phyloP scores from a whole-genome alignment of 2,329 filamentous ascomycete genomes.

The Nigrospora oryzae region DNA sequence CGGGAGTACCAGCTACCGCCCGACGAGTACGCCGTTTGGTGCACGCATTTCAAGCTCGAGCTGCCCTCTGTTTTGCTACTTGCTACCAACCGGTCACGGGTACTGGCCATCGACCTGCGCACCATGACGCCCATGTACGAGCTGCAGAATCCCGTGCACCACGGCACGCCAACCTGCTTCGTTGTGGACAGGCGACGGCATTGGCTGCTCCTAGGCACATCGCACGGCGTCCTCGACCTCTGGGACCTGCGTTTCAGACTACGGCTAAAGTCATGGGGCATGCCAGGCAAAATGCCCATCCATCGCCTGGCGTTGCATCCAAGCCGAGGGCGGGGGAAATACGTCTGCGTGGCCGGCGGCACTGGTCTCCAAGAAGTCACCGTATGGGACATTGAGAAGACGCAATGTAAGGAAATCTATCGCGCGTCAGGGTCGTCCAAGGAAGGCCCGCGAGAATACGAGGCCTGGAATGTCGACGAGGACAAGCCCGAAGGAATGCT shows the following conservation, averaged over 20 bases:
- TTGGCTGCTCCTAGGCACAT: constrained; percentile 87
- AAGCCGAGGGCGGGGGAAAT: constrained; percentile 67
- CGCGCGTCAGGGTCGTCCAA: constrained; percentile 53
- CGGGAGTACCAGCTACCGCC: constrained; percentile 71
- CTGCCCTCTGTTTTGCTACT: constrained; percentile 74
- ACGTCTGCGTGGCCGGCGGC: constrained; percentile 83
- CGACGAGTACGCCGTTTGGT: constrained; percentile 77
- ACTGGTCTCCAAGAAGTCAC: constrained; percentile 83
- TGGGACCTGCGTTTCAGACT: constrained; percentile 97
- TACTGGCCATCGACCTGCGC: constrained; percentile 78
- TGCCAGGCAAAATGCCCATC: constrained; percentile 72
- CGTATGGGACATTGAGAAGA: constrained; percentile 92
- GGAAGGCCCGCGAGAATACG: constrained; percentile 58
- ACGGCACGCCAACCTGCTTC: constrained; percentile 87
- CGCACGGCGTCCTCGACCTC: constrained; percentile 83
- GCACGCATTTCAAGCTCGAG: constrained; percentile 83
- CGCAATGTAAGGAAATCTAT: constrained; percentile 81
- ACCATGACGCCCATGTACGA: constrained; percentile 77
- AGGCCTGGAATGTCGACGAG: constrained; percentile 83
- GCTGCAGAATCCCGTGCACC: constrained; percentile 80
- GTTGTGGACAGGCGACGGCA: constrained; percentile 78
- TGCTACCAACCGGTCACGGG: constrained; percentile 76
- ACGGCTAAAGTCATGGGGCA: constrained; percentile 78
- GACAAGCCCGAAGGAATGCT: constrained; percentile 84
- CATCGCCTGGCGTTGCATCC: constrained; percentile 75